Base-by-base conservation (phyloP, 768 basidiomycete species). In the Podaxis mareebaensis region DNA sequence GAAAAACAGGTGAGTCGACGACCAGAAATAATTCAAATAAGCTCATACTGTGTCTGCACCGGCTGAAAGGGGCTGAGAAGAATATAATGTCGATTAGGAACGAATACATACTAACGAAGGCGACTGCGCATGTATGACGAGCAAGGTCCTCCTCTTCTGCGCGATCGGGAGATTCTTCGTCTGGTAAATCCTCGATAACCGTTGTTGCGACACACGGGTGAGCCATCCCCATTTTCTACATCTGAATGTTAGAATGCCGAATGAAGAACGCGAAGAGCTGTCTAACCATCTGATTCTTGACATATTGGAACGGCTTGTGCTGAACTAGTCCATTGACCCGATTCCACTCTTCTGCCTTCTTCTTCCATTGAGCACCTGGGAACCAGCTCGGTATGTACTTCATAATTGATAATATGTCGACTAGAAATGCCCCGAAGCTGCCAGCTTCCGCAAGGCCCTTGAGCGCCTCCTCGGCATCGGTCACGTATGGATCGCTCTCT, bases 401-500 rank as follows among this genome's bases (percentile, higher is more conserved):
- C 24, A 60, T 48, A 17, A 36, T 13, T 3, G 59, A 44, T 12
- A 60, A 52, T 24, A 60, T 10, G 13, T 60, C 59, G 4, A 60
- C 59, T 28, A 48, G 33, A 20, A 60, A 53, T 26, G 22, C 15
- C 33, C 79, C 79, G 0, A 73, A 74, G 53, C 67, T 67, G n/a
- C 71, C 69, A 0, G 75, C 78, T 58, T 70, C 70, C 0, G 69
- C 69, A 64, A 75, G 66, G 1, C 70, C 71, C 4, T 70, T 68
- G 39, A 77, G 44, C 24, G 74, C 76, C 24, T 62, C 68, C 64
- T 78, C 74, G 1, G 77, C 76, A 8, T 72, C 67, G 2, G 67
- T 64, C 33, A 79, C 69, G 60, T 78, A 78, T 10, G 71, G 69
- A 60, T 81, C 79, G 3, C 69, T 67, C 30, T 68, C 64, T 22